Base-by-base conservation (phyloP, 768 basidiomycete genomes). In the Hericium rajendrae region DNA sequence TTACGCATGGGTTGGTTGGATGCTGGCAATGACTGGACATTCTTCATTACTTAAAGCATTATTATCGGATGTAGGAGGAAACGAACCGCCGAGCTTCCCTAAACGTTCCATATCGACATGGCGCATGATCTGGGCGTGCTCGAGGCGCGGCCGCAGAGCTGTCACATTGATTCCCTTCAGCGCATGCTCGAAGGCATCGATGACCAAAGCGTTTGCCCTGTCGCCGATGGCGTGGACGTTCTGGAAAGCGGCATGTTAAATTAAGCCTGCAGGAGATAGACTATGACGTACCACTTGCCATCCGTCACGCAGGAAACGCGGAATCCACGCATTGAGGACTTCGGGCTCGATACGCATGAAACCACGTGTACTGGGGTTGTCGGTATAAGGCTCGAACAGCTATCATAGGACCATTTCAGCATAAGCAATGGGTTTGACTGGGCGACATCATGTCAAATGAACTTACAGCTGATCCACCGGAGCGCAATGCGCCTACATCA, bases 171-270 rank as follows among this genome's bases (percentile, higher is more conserved):
- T 74, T 24, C 79, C 78, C 57, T 78, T 70, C 53, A 91, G 69
- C 4, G 84, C 80, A 18, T 75, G 73, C 68, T 93, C 89, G 62
- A 95, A 94, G 0, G 86, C 84, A 67, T 94, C 84, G 38, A 97
- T 69, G 16, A 94, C 85, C 46, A 91, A 76, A 18, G 83, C 78
- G 68, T 95, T 95, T 41, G 93, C 92, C 53, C 86, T 82, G 69
- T 97, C 94, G 11, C 89, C 89, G 40, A 91, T 87, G 16, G 88
- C 88, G 68, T 91, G 89, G 15, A 93, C 83, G 64, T 94, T 93
- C 92, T 94, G 60, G 10, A 54, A 46, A 41, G 37, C 4, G 12
- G 56, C 22, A 8, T 46, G 26, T 22, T 22, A 52, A 24, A 9
- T 11, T 32, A 10, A 26, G 22, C 28, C 13, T n/a, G 15, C 22